phyloP scores from a whole-genome alignment of 2,329 filamentous ascomycete genomes.

The Scytalidium sp. region DNA sequence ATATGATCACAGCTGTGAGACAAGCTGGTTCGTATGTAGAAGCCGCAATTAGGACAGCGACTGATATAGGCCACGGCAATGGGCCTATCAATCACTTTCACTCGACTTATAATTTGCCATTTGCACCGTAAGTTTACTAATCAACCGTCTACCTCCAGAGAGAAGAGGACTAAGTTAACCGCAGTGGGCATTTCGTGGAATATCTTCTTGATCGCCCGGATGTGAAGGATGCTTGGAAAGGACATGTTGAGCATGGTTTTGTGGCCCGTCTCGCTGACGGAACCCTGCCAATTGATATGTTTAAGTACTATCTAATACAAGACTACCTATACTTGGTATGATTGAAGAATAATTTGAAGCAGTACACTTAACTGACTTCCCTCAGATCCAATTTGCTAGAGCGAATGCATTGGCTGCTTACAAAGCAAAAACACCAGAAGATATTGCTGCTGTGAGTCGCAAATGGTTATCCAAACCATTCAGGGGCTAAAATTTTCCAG shows the following conservation, averaged over 20 bases:
- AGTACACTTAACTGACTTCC: no score
- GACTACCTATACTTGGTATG: slow-evolving; percentile 87
- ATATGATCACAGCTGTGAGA: slow-evolving; percentile 58
- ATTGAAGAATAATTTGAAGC: no score
- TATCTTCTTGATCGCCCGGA: slow-evolving; percentile 75
- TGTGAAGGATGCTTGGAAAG: slow-evolving; percentile 70
- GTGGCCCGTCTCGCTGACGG: slow-evolving; percentile 74
- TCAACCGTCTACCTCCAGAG: no score
- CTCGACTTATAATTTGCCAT: slow-evolving; percentile 64
- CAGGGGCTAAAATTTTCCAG: slow-evolving; percentile 29
- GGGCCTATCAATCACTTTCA: slow-evolving; percentile 80
- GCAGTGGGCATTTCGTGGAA: slow-evolving; percentile 74
- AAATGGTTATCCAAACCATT: background rate
- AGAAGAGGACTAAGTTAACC: background rate
- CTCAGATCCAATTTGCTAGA: slow-evolving; percentile 78
- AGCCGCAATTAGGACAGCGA: slow-evolving; percentile 56
- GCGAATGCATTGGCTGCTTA: slow-evolving; percentile 84
- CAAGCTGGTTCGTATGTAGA: slow-evolving; percentile 70
- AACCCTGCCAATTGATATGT: slow-evolving; percentile 69
- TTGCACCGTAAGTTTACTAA: slow-evolving; percentile 46
- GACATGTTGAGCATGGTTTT: slow-evolving; percentile 79
- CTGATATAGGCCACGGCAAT: slow-evolving; percentile 54
- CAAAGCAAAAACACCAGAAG: slow-evolving; percentile 71
- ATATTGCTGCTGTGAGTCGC: slow-evolving; percentile 65
- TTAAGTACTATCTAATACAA: slow-evolving; percentile 87